Percentiles rank a stretch among this genome's conserved stretches.
These are phyloP conservation scores for Gossypium turneri DNA, from an alignment of 345 rosid species.

Conservation along the genomic window DNA sequence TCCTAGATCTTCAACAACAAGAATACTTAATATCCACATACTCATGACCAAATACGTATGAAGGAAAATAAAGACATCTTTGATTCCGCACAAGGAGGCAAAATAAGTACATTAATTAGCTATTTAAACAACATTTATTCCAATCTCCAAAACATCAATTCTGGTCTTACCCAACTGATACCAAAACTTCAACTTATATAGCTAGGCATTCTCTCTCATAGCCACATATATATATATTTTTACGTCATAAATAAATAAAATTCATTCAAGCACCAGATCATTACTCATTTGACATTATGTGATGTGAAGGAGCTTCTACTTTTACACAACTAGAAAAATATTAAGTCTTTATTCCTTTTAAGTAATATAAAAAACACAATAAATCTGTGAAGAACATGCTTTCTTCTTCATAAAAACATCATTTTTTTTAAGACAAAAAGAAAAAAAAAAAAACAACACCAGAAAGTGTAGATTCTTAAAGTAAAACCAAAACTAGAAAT, in stretches of 20 bases:
- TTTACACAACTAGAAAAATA: background rate
- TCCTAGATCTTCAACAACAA: no score
- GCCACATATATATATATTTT: no score
- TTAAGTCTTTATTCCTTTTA: background rate
- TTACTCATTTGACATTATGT: background rate
- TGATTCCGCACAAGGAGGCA: background rate
- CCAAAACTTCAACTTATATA: conserved; percentile 3
- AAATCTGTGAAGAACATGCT: background rate
- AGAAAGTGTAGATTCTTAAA: background rate
- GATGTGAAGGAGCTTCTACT: background rate
- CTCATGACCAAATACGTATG: background rate
- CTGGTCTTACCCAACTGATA: background rate
- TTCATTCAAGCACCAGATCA: background rate
- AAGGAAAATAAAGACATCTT: background rate
- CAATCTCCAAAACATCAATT: background rate
- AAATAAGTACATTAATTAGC: background rate
- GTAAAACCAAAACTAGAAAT: background rate
- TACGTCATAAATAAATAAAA: background rate
- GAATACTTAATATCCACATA: no score
- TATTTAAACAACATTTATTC: background rate
- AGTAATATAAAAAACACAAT: background rate
- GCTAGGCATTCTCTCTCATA: background rate
- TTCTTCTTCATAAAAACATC: background rate
- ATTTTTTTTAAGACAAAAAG: background rate
- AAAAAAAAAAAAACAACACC: background rate